Evolutionary conservation across 495 filamentous ascomycete species (phyloP).

Genomic region (Xylaria intraflava): DNA sequence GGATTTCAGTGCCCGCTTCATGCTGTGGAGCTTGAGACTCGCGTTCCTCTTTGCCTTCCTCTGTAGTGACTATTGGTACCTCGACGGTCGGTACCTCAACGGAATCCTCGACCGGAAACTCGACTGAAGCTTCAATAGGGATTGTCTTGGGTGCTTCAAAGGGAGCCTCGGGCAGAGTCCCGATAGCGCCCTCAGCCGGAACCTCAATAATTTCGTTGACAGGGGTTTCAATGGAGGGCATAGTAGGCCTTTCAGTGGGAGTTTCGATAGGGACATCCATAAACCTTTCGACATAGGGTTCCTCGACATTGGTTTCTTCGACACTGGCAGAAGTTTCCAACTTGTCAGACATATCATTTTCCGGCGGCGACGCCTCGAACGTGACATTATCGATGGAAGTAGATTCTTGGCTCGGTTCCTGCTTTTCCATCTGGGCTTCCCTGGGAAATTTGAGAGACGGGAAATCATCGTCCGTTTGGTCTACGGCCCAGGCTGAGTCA

Average conservation of each 20-base stretch:
- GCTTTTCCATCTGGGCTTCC: constrained; percentile 20
- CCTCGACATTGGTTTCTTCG: not conserved
- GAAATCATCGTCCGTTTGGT: constrained; percentile 7
- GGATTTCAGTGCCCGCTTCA: not conserved
- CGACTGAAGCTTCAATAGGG: not conserved
- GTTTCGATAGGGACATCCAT: not conserved
- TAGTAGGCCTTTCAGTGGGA: not conserved
- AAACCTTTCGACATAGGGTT: not conserved
- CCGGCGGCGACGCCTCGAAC: not conserved
- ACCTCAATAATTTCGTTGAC: not conserved
- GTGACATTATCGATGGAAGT: not conserved
- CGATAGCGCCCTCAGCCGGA: not conserved
- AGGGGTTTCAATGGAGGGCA: not conserved
- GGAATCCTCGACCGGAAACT: not conserved
- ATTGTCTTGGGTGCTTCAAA: too few relatives aligned
- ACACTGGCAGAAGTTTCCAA: not conserved
- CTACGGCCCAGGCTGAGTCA: not conserved
- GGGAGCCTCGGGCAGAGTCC: not conserved
- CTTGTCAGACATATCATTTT: not conserved
- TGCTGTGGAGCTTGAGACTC: not conserved
- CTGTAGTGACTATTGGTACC: not conserved
- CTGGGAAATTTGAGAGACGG: constrained; percentile 2
- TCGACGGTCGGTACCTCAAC: not conserved
- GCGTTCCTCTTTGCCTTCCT: constrained; percentile 7
- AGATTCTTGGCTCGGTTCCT: not conserved